Evolutionary conservation across 2,329 filamentous ascomycete genomes (phyloP).

Genomic region (Epichloe aotearoae): DNA sequence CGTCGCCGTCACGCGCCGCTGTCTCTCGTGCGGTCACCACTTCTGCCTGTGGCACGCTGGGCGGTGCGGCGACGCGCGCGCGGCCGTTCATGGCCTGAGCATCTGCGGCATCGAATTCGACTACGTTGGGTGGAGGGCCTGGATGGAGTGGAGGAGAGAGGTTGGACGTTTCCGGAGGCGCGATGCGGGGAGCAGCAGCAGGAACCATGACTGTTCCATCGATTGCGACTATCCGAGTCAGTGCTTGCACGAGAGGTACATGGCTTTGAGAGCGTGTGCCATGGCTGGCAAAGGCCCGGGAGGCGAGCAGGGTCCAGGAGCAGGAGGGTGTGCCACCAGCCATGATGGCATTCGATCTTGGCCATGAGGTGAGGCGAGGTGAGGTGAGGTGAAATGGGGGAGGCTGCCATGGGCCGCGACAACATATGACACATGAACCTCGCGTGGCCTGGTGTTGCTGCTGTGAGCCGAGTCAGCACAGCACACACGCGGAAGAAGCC

Average conservation of each 20-base stretch:
- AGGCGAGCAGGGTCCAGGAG: neutral
- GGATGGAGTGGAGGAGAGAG: conserved; percentile 1
- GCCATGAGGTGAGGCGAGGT: too few relatives aligned
- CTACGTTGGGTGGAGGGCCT: conserved; percentile 9
- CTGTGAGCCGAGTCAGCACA: too few relatives aligned
- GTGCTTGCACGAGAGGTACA: conserved; percentile 8
- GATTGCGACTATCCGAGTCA: conserved; percentile 15
- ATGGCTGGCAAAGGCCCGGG: neutral
- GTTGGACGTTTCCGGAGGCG: neutral
- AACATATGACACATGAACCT: too few relatives aligned
- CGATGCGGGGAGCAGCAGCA: neutral
- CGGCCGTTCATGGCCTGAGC: neutral
- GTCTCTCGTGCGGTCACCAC: conserved; percentile 25
- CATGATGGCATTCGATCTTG: too few relatives aligned
- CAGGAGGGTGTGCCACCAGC: too few relatives aligned
- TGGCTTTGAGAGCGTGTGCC: neutral
- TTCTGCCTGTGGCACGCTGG: conserved; percentile 16
- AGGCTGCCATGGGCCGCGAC: too few relatives aligned
- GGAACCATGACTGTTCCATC: conserved; percentile 8
- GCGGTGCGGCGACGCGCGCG: neutral
- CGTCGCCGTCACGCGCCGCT: conserved; percentile 21
- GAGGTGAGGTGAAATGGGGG: too few relatives aligned
- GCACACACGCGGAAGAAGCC: neutral
- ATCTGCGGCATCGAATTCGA: conserved; percentile 20
- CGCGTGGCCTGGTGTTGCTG: too few relatives aligned